Evolutionary conservation across 2,329 filamentous ascomycete species (phyloP).

Genomic region (Orbilia ellipsospora): DNA sequence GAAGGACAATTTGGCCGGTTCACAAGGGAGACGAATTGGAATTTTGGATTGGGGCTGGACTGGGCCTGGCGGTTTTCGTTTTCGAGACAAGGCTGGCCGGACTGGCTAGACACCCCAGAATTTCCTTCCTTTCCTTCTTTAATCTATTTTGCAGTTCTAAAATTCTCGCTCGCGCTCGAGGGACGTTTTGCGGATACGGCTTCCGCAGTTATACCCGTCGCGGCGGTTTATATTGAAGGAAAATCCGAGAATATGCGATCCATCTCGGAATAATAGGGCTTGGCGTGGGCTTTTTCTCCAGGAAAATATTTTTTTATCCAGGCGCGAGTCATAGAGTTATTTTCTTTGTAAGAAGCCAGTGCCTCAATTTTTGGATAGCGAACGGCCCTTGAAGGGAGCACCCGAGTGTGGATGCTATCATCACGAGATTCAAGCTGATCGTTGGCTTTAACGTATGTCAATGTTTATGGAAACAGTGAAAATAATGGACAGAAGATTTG

Average conservation of each 20-base stretch:
- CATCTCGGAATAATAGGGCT: slow-evolving; percentile 19
- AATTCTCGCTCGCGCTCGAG: not conserved
- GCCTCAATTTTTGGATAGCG: too few species aligned
- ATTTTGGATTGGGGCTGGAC: too few species aligned
- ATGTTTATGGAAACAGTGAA: too few species aligned
- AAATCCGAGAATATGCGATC: slow-evolving; percentile 16
- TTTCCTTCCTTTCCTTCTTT: not conserved
- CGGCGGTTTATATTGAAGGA: slow-evolving; percentile 1
- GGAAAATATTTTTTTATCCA: not conserved
- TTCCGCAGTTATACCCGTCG: slow-evolving; percentile 20
- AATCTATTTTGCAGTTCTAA: not conserved
- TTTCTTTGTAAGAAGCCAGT: not conserved
- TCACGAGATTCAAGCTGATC: too few species aligned
- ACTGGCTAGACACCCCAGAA: too few species aligned
- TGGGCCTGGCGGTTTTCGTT: too few species aligned
- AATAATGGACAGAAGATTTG: too few species aligned
- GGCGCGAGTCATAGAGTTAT: not conserved
- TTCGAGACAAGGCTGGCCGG: too few species aligned
- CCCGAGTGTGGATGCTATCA: too few species aligned
- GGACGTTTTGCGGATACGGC: slow-evolving; percentile 11
- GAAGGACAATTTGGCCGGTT: slow-evolving; percentile 26
- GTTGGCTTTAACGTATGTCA: too few species aligned
- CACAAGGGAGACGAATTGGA: too few species aligned
- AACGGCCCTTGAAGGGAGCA: too few species aligned
- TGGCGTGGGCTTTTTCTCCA: slow-evolving; percentile 4